Evolutionary conservation across 2,329 filamentous ascomycete species (phyloP).

Genomic region (Arthrobotrys megalospora): DNA sequence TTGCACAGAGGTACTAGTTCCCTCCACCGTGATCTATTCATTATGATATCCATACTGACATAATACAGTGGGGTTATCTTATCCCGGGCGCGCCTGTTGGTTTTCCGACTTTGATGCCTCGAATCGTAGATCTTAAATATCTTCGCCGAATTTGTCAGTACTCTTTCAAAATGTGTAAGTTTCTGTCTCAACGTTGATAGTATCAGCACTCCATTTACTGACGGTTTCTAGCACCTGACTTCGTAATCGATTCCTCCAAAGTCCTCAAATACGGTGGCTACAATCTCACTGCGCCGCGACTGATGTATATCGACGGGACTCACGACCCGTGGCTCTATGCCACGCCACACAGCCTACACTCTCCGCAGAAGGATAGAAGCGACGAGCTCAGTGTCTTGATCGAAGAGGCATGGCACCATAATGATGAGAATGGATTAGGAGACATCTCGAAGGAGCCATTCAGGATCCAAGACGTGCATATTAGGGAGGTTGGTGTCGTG

Average conservation of each 20-base stretch:
- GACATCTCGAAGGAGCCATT: constrained; percentile 55
- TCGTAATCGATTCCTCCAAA: constrained; percentile 74
- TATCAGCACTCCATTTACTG: constrained; percentile 72
- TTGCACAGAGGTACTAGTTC: constrained; percentile 45
- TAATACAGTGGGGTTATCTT: constrained; percentile 62
- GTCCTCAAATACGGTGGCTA: constrained; percentile 85
- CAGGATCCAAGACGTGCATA: constrained; percentile 50
- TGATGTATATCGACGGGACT: constrained; percentile 83
- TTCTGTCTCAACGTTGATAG: constrained; percentile 77
- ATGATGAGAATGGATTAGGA: constrained; percentile 79
- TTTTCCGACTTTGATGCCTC: constrained; percentile 70
- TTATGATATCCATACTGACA: constrained; percentile 25
- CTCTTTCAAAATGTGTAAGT: constrained; percentile 82
- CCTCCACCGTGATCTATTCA: background rate
- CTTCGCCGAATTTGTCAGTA: constrained; percentile 75
- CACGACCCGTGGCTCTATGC: constrained; percentile 85
- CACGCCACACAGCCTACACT: constrained; percentile 79
- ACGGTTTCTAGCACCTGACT: constrained; percentile 79
- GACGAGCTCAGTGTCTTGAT: constrained; percentile 73
- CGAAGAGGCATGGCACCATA: constrained; percentile 82
- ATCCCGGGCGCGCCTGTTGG: constrained; percentile 67
- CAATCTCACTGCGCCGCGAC: constrained; percentile 79
- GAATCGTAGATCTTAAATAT: constrained; percentile 64
- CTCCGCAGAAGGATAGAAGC: constrained; percentile 43
- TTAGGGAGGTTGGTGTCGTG: constrained; percentile 40